Base-by-base conservation (phyloP, 768 basidiomycete species). In the Tylopilus sp. region DNA sequence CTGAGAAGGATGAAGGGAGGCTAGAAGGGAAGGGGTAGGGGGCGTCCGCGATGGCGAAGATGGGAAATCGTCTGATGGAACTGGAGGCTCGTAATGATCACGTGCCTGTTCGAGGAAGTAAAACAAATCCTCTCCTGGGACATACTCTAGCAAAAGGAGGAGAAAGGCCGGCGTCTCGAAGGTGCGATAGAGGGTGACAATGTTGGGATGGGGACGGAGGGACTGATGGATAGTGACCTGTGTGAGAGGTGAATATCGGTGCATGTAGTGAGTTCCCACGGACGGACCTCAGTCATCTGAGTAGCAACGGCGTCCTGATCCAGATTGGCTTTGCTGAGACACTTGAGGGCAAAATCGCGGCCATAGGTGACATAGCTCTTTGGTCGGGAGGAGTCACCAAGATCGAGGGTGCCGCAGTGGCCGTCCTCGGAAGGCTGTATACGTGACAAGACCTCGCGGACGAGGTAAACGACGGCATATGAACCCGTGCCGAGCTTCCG, bases 61-160 rank as follows among this genome's bases (percentile, higher is more conserved):
- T 1, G 46, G 22, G 15, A 4, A 17, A 9, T 60, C 63, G 18
- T 67, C 57, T 0, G 50, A 46, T 0, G 58, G n/a, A 22, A 60
- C 15, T 52, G 79, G 75, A 11, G 78, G 73, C 50, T 86, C 84
- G 69, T 82, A 83, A 69, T 91, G 87, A 70, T 95, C 93, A 68
- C 88, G 85, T 56, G 91, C 85, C 75, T 97, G 92, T 75, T 98
- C 95, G 44, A 99, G 80, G 79, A 98, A 99, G 73, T 94, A 99
- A 71, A 94, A 99, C 57, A 98, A 76, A 70, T 99, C 95, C 71
- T 97, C 91, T 45, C 95, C 95, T 15, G 94, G 94, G 56, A 97
- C 95, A 66, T 87, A 92, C 75, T 99, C 95, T 58, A 99, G 78
- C 41, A 99, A 77, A 58, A 99, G 85, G 57, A 98, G 85, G 7